Base-by-base conservation (phyloP, 768 basidiomycete species). In the Mycena albidolilacea region DNA sequence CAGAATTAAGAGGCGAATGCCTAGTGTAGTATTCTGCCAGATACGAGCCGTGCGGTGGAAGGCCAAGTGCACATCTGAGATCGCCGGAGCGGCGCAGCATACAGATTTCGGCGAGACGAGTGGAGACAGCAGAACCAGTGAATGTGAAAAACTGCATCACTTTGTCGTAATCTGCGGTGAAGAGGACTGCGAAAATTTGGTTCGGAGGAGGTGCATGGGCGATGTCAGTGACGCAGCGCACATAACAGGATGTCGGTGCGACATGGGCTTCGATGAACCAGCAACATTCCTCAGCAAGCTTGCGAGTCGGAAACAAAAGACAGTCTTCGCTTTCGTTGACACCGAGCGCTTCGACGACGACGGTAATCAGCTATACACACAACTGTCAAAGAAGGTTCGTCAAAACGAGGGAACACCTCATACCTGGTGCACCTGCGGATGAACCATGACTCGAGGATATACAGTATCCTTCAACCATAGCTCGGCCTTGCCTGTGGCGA, bases 101-200 rank as follows among this genome's bases (percentile, higher is more conserved):
- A 63, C 86, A 87, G n/a, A 83, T 75, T 71, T 88, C 87, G 0
- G 86, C 88, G 50, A 84, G 77, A 8, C 88, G 84, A 44, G 84
- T 85, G 17, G 82, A 85, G 46, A 90, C 84, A 3, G 87, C 88
- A 69, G 84, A 82, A 5, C 88, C 88, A 1, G 85, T 85, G 78
- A 89, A 88, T 75, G 87, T 87, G 87, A 87, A 89, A 78, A 85
- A 90, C 68, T 23, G n/a, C 67, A 64, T 57, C 23, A 64, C 68
- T 30, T 21, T n/a, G 3, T n/a, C 2, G 11, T 3, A 8, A 21
- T 67, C 62, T 23, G 67, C 59, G 23, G 66, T 58, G 62, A 64
- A 72, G 12, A 71, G 44, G 1, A 68, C 74, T 1, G 74, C 74
- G 15, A 75, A 71, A 38, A 75, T 21, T 35, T 62, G 58, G 41